These are phyloP conservation scores for Talaromyces pinophilus DNA, from an alignment of 2,329 filamentous ascomycete species.

Conservation along the genomic window DNA sequence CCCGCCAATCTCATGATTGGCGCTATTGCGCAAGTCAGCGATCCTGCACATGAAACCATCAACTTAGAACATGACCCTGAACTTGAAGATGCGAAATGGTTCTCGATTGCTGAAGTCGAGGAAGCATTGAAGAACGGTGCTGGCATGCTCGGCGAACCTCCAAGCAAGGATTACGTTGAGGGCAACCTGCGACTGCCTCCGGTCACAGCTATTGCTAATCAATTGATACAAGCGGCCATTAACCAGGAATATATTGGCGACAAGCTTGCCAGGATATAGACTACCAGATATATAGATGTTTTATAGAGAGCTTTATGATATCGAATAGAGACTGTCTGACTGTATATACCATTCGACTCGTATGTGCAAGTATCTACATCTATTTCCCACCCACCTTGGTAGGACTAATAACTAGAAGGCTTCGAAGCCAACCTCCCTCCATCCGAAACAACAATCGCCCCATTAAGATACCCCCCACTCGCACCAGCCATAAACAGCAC, in stretches of 20 bases:
- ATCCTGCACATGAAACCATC: slow-evolving; percentile 77
- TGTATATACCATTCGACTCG: neutral
- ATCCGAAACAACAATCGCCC: slow-evolving; percentile 53
- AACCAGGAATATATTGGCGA: slow-evolving; percentile 65
- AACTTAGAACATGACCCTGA: slow-evolving; percentile 86
- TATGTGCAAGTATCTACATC: neutral
- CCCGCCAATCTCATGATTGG: slow-evolving; percentile 83
- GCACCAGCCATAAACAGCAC: slow-evolving; percentile 55
- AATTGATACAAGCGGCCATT: slow-evolving; percentile 76
- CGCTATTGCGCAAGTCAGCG: slow-evolving; percentile 77
- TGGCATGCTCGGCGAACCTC: slow-evolving; percentile 65
- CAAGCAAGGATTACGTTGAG: slow-evolving; percentile 69
- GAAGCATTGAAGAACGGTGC: slow-evolving; percentile 70
- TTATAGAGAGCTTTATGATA: neutral
- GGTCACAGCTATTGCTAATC: slow-evolving; percentile 86
- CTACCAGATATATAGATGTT: slow-evolving; percentile 1
- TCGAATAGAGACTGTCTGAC: neutral
- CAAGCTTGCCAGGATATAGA: slow-evolving; percentile 54
- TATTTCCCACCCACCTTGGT: no score
- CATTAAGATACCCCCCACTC: slow-evolving; percentile 57
- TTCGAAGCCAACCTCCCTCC: slow-evolving; percentile 33
- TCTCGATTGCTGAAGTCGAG: slow-evolving; percentile 74
- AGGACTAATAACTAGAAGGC: slow-evolving; percentile 20
- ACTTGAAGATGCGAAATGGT: slow-evolving; percentile 88
- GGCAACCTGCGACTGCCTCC: slow-evolving; percentile 80